phyloP scores from a whole-genome alignment of 306 rosid species.

The Rubus parviflorus region DNA sequence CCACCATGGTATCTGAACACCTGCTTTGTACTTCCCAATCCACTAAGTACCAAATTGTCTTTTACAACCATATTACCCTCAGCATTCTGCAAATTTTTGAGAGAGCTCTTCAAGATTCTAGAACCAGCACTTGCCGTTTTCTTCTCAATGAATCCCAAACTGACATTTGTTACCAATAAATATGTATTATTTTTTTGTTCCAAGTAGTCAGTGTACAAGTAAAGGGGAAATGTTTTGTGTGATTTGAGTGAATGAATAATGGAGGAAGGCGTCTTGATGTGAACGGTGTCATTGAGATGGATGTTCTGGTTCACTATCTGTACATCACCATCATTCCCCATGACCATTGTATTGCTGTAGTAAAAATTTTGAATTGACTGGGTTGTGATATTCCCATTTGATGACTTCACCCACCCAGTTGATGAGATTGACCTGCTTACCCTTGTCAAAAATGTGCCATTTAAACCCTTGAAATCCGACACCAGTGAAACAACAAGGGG shows the following conservation, averaged over 20 bases:
- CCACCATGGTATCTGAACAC: slow-evolving; percentile 48
- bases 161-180: slow-evolving; percentile 40
- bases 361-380: slow-evolving; percentile 47
- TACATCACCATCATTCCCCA: slow-evolving; percentile 46
- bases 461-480: slow-evolving; percentile 52
- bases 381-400: slow-evolving; percentile 68
- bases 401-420: slow-evolving; percentile 73
- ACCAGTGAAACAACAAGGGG: slow-evolving; percentile 50
- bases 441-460: slow-evolving; percentile 64
- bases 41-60: slow-evolving; percentile 52
- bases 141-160: slow-evolving; percentile 58
- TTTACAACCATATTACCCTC: slow-evolving; percentile 57
- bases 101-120: slow-evolving; percentile 47
- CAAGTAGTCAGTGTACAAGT: slow-evolving; percentile 35
- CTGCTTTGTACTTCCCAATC: slow-evolving; percentile 70
- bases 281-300: slow-evolving; percentile 44
- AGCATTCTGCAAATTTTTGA: slow-evolving; percentile 65
- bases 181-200: slow-evolving; percentile 37
- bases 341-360: slow-evolving; percentile 53
- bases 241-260: slow-evolving; percentile 32
- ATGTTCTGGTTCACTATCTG: slow-evolving; percentile 66
- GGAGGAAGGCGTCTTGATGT: slow-evolving; percentile 34
- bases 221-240: slow-evolving; percentile 43
- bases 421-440: slow-evolving; percentile 56
- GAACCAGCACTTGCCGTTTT: slow-evolving; percentile 24